phyloP scores from a whole-genome alignment of 495 filamentous ascomycete species.

The Penicillium robsamsonii region DNA sequence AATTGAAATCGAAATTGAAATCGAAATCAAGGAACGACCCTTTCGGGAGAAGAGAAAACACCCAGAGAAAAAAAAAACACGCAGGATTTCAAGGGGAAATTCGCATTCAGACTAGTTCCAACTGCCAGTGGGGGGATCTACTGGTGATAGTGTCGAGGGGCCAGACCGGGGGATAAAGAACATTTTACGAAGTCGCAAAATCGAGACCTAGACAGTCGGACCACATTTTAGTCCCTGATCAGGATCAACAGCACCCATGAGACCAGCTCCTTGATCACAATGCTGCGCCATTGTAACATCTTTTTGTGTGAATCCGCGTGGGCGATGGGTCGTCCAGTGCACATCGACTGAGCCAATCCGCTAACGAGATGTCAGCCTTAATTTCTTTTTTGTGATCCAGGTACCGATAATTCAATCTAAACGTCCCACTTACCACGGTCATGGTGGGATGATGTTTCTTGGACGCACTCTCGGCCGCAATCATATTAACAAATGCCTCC shows the following conservation, averaged over 20 bases:
- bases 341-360: conserved; percentile 47
- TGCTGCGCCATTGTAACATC: conserved; percentile 63
- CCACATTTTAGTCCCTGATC: conserved; percentile 40
- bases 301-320: conserved; percentile 65
- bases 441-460: conserved; percentile 51
- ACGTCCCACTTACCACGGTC: conserved; percentile 37
- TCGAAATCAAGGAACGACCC: conserved; percentile 8
- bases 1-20: neutral
- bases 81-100: conserved; percentile 17
- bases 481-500: conserved; percentile 41
- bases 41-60: conserved; percentile 10
- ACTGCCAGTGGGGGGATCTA: conserved; percentile 17
- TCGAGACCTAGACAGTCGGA: conserved; percentile 3
- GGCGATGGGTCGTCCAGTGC: conserved; percentile 73
- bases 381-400: conserved; percentile 4
- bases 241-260: conserved; percentile 40
- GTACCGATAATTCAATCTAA: neutral
- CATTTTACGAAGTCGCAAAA: neutral
- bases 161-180: neutral
- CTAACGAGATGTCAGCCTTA: conserved; percentile 23
- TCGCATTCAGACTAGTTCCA: conserved; percentile 11
- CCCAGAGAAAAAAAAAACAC: conserved; percentile 11
- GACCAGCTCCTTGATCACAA: conserved; percentile 58
- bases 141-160: conserved; percentile 3
- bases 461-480: conserved; percentile 40